These are phyloP conservation scores for Carex kokanica DNA, from an alignment of 176 grass and related monocot genomes.

Conservation along the genomic window DNA sequence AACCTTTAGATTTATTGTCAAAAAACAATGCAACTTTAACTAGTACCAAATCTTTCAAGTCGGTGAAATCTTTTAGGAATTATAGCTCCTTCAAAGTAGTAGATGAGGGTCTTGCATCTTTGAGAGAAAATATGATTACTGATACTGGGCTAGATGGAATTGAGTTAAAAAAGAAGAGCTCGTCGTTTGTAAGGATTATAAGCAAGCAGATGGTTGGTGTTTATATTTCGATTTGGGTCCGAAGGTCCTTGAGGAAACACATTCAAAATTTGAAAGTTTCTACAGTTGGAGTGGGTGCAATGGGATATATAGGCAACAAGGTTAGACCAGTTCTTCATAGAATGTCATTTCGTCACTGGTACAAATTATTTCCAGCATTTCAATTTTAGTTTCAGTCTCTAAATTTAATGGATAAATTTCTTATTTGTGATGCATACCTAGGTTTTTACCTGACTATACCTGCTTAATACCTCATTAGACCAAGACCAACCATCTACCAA, in stretches of 20 bases:
- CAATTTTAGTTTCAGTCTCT: not conserved
- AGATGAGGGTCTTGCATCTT: constrained; percentile 11
- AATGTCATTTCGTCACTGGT: not conserved
- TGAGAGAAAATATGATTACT: constrained; percentile 26
- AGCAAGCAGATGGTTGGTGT: constrained; percentile 98
- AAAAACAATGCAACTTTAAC: constrained; percentile 20
- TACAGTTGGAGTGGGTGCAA: constrained; percentile 87
- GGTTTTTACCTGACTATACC: not conserved
- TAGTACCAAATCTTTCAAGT: constrained; percentile 41
- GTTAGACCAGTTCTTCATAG: constrained; percentile 24
- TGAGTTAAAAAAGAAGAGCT: constrained; percentile 43
- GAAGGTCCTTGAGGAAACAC: constrained; percentile 53
- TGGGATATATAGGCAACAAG: constrained; percentile 99
- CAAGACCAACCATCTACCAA: not conserved
- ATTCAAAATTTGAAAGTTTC: constrained; percentile 88
- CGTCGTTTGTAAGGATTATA: constrained; percentile 69
- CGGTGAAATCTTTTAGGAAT: constrained; percentile 39
- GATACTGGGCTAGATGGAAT: constrained; percentile 29
- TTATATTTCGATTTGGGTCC: constrained; percentile 79
- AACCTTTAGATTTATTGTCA: constrained; percentile 63
- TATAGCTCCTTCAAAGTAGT: constrained; percentile 31
- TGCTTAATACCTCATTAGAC: not conserved
- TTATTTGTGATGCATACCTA: not conserved
- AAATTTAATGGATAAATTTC: not conserved
- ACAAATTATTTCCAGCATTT: not conserved